Conservation (phyloP, 192 early-diverging fungal species). For the Gonapodya sp. region DNA sequence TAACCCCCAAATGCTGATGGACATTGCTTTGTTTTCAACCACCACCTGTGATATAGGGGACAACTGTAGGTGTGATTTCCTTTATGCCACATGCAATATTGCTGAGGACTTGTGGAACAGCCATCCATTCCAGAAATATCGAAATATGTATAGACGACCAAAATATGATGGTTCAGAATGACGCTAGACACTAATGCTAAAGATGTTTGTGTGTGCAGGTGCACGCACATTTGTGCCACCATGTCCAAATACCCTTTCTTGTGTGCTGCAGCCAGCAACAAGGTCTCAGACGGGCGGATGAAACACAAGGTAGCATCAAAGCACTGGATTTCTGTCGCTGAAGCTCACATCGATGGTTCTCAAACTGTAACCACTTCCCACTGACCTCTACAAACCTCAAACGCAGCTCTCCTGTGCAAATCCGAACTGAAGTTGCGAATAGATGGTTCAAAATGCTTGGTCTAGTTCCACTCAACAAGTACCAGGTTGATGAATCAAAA, state of each 20-base stretch:
- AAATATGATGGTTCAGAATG: neutral
- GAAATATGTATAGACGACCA: slow-evolving; percentile 1
- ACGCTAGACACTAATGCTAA: neutral
- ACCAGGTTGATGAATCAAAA: neutral
- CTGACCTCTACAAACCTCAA: neutral
- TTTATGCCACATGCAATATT: neutral
- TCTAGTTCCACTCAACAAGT: neutral
- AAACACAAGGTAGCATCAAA: slow-evolving; percentile 2
- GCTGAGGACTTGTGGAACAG: neutral
- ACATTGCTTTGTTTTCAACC: neutral
- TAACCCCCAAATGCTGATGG: neutral
- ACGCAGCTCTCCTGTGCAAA: neutral
- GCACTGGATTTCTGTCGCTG: neutral
- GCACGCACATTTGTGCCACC: neutral
- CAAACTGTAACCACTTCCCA: neutral
- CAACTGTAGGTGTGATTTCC: neutral
- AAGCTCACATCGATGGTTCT: neutral
- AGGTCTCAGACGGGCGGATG: neutral
- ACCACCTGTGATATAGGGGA: neutral
- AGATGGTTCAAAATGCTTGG: neutral
- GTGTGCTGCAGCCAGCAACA: neutral
- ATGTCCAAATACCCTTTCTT: neutral
- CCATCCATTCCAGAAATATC: neutral
- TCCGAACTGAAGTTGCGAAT: neutral
- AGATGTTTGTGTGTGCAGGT: neutral